Percentiles rank a stretch among this genome's conserved stretches.
These are phyloP conservation scores for Tetrapisispora arboricola DNA, from an alignment of 805 yeast genomes.

Conservation along the genomic window DNA sequence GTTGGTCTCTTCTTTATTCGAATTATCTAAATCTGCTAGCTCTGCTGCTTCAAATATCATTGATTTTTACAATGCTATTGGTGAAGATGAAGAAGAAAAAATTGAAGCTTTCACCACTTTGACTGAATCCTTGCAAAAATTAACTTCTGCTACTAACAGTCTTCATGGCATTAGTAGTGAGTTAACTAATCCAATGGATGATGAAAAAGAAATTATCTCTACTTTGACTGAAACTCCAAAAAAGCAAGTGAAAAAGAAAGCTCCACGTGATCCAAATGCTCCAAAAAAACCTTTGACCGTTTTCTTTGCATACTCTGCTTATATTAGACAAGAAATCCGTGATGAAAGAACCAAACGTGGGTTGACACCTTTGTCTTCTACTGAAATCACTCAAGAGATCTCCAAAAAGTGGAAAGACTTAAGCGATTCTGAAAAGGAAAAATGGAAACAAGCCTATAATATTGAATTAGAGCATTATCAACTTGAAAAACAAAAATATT, in stretches of 20 bases:
- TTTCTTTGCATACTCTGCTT: conserved; percentile 69
- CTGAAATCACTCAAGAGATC: conserved; percentile 70
- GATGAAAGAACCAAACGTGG: conserved; percentile 55
- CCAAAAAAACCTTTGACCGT: conserved; percentile 92
- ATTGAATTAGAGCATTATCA: conserved; percentile 38
- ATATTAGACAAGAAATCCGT: conserved; percentile 58
- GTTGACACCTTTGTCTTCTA: conserved; percentile 54
- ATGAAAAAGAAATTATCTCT: conserved; percentile 19
- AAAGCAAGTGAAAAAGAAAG: conserved; percentile 33
- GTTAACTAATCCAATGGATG: conserved; percentile 27
- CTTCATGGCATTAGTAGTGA: conserved; percentile 24
- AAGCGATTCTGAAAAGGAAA: conserved; percentile 56
- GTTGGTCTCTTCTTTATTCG: conserved; percentile 72
- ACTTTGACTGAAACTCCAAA: conserved; percentile 7
- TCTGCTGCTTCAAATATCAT: conserved; percentile 76
- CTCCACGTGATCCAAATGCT: conserved; percentile 79
- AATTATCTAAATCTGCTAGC: conserved; percentile 76
- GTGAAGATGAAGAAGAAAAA: conserved; percentile 37
- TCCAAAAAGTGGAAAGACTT: conserved; percentile 71
- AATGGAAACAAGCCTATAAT: conserved; percentile 53
- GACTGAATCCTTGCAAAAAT: conserved; percentile 32
- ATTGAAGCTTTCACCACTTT: conserved; percentile 37
- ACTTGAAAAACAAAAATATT: conserved; percentile 36
- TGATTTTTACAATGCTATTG: conserved; percentile 54
- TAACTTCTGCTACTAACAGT: conserved; percentile 31